Evolutionary conservation across 2,329 filamentous ascomycete species (phyloP), one percentile per base, ranked within the genome.

Genomic region (Trichophyton schoenleinii): DNA sequence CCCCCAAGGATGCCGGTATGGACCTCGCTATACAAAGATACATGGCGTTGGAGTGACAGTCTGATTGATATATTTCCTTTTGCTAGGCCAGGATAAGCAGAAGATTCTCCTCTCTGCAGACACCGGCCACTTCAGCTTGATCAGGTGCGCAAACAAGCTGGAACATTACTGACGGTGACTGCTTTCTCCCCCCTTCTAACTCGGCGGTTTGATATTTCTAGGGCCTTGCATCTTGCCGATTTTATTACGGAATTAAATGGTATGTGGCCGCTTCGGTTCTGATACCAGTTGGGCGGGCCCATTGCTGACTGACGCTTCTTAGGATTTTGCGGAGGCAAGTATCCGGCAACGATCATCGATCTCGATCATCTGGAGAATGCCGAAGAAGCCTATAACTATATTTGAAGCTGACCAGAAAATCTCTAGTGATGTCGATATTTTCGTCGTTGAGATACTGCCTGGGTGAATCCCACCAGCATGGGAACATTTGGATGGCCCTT

Each of bases 401-500:
- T 36, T 42, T 59, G 44, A 61, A 36, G 34, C 58, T 59, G 44
- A 62, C 57, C 3, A 20, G 28, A 3, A 18, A 15, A 28, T 20
- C 52, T 66, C 42, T 64, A 78, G 85, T 96, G 74, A 92, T 96
- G 87, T 96, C 92, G 72, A 84, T 99, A 71, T 91, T 97, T 77
- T 91, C 91, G 53, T 96, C 91, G 25, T 83, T 99, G 77, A 89
- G 91, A 67, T 97, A 97, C 81, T 94, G 88, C 74, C 82, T 95
- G 64, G 86, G 86, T 64, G 83, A 87, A 66, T 81, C 87, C 7
- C 72, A 80, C 63, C 78, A 87, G 60, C 79, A 84, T 67, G 79
- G 79, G 59, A 87, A 90, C 68, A 78, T 96, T 60, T 97, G 89
- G 83, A 77, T 86, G 38, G 91, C 94, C 1, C 83, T 99, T 57